A percentile compares a stretch with the other conserved stretches of the same genome.
These are phyloP conservation scores for Pilatotrama ljubarskyi DNA, from an alignment of 768 basidiomycete species.

Conservation along the genomic window DNA sequence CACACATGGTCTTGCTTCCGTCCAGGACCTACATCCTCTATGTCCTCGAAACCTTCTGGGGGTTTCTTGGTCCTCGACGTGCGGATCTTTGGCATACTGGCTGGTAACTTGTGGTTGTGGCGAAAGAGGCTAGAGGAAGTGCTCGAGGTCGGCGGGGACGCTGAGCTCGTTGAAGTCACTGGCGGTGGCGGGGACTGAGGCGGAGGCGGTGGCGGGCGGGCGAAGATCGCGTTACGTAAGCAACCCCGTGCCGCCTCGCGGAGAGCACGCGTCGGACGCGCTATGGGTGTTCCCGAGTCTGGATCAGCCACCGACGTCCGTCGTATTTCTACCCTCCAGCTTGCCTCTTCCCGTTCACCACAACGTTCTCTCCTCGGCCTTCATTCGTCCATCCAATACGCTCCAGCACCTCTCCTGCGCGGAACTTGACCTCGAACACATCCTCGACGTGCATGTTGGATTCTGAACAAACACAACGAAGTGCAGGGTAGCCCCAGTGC, in stretches of 20 bases:
- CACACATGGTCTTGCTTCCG: neutral
- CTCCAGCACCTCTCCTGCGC: neutral
- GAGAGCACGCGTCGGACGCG: constrained; percentile 24
- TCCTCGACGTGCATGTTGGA: neutral
- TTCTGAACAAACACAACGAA: neutral
- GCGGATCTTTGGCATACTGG: constrained; percentile 86
- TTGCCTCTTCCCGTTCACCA: neutral
- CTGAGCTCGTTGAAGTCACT: constrained; percentile 5
- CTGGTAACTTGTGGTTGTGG: constrained; percentile 1
- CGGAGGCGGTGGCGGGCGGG: constrained; percentile 1
- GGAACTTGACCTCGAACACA: neutral
- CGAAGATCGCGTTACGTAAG: constrained; percentile 22
- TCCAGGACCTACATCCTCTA: constrained; percentile 61
- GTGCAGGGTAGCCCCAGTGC: neutral
- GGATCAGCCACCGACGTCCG: constrained; percentile 14
- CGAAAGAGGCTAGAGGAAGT: neutral
- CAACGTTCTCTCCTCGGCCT: constrained; percentile 10
- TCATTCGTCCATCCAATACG: neutral
- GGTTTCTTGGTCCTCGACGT: constrained; percentile 92
- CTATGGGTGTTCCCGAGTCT: constrained; percentile 12
- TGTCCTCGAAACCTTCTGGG: constrained; percentile 95
- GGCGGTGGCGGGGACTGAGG: neutral
- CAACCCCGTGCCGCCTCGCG: constrained; percentile 18
- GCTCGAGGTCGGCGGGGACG: neutral
- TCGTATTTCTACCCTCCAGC: constrained; percentile 16